Conservation (phyloP, 139 green algal species). For the Chlorella sp. region DNA sequence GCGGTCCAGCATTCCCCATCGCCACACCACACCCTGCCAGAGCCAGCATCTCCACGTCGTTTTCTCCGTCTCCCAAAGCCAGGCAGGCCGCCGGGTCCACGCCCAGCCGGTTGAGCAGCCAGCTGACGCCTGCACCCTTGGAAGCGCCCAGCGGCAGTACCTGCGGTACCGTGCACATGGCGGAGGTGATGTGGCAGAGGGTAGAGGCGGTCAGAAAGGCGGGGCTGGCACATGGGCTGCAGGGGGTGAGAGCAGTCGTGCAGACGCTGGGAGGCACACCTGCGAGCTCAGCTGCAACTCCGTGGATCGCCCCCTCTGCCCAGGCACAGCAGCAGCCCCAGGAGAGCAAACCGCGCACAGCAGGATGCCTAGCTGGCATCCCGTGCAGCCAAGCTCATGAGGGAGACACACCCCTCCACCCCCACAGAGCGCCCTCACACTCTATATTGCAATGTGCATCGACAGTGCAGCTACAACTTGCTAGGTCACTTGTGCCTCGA, state of each 20-base stretch:
- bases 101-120: slow-evolving; percentile 60
- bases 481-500: no score
- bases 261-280: no score
- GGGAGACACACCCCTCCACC: not conserved
- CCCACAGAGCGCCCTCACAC: no score
- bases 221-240: no score
- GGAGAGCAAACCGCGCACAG: no score
- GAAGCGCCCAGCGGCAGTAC: slow-evolving; percentile 72
- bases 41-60: slow-evolving; percentile 81
- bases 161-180: slow-evolving; percentile 8
- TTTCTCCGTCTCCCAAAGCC: slow-evolving; percentile 81
- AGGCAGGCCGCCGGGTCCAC: slow-evolving; percentile 65
- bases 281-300: no score
- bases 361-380: no score
- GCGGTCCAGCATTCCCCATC: slow-evolving; percentile 83
- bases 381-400: no score
- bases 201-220: not conserved
- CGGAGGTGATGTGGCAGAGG: not conserved
- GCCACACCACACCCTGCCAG: slow-evolving; percentile 67
- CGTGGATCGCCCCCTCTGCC: no score
- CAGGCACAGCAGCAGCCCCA: not conserved
- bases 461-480: no score
- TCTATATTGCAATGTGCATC: no score
- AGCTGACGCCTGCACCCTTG: slow-evolving; percentile 70
- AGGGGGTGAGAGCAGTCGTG: no score